Evolutionary conservation across 2,329 filamentous ascomycete genomes (phyloP), one percentile per base, ranked within the genome.

Genomic region (Fonsecaea nubica): DNA sequence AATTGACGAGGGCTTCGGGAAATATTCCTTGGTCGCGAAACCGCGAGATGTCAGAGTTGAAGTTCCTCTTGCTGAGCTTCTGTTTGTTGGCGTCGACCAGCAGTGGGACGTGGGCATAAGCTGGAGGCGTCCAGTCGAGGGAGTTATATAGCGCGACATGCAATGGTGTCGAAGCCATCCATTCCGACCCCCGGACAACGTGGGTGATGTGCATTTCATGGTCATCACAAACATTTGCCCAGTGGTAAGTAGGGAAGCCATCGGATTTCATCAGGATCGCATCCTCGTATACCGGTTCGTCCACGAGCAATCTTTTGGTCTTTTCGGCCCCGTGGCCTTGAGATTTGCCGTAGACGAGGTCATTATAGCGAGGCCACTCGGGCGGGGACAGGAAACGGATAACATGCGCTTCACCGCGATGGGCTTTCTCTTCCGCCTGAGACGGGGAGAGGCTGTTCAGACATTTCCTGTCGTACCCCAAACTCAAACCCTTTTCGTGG

Each of bases 201-300:
- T 98, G 94, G 0, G 93, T 97, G 72, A 99, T 96, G 66, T 92
- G 82, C 95, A 99, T 99, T 67, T 90, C 83, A 77, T 97, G 92
- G 75, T 99, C 95, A 75, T 99, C 95, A 4, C 99, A 90, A 8
- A 99, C 94, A 75, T 98, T 99, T 4, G 95, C 95, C 68, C 99
- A 89, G 78, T 99, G 95, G 75, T 99, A 99, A 0, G 96, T 99
- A 0, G 95, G 95, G 70, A 91, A 91, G 0, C 93, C 93, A 76
- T 99, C 95, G 0, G 89, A 90, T 78, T 99, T 99, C 67, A 97
- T 82, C 48, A 99, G 83, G 67, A 99, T 91, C 21, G 93, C 94
- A 74, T 98, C 93, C 71, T 95, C 92, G 69, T 84, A 89, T 30
- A 85, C 83, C 40, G 78, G 79, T 62, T 83, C 72, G 32, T 72